Base-by-base conservation (phyloP, 73 alveolate species). In the Blepharisma japonicum region DNA sequence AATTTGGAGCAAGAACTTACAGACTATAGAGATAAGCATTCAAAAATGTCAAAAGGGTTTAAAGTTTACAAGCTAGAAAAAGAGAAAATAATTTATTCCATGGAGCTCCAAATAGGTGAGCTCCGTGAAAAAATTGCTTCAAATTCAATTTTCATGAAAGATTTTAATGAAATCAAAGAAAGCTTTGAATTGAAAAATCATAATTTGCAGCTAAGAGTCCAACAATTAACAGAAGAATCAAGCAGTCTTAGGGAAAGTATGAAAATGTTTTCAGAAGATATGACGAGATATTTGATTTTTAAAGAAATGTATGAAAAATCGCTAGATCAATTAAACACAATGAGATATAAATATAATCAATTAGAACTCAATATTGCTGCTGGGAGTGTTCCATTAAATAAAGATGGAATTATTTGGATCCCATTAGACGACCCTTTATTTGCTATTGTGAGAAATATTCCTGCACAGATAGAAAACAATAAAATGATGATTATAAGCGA, bases 251-350 rank as follows among this genome's bases (percentile, higher is more conserved):
- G 11, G 14, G 74, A 61, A 61, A 61, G 74, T 14, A 8, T 61
- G 11, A 39, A 11, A 14, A 8, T 61, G 74, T 61, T 61, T 61
- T 14, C 18, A 61, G 74, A 61, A 61, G 74, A 61, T 25, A 61
- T 61, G 74, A 39, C 23, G 2, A 61, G 74, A 4, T 61, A 14
- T 61, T 61, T 61, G 14, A 61, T 14, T 61, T 61, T 8, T 61
- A 61, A 61, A 61, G 47, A 61, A 9, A n/a, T 61, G 74, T 61
- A 18, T 61, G 74, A 61, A 14, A 39, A 25, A 11, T 8, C 74
- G 18, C 2, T 20, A 20, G 74, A 61, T 2, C 47, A n/a, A 20
- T 18, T 18, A 14, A n/a, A 25, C 47, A 25, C 74, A 14, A 14
- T 61, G 23, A 14, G 47, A 18, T 39, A 20, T 25, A 14, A 25